Percentiles rank a stretch among this genome's conserved stretches.
Evolutionary conservation across 495 filamentous ascomycete species (phyloP).

Genomic region (Entonaema liquescens): DNA sequence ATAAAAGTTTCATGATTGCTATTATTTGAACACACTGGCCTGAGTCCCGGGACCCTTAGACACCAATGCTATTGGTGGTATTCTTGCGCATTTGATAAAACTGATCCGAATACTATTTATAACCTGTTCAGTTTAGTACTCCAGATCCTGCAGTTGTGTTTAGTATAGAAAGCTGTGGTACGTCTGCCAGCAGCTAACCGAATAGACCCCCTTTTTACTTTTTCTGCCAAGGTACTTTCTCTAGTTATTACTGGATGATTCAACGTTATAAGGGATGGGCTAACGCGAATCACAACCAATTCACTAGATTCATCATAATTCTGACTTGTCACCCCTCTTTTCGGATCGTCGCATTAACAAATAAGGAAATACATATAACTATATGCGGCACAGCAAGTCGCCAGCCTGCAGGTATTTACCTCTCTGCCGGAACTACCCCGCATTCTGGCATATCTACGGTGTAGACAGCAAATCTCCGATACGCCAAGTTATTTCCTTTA

Average conservation of each 20-base stretch:
- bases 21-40: background rate
- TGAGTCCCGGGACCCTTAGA: background rate
- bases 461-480: background rate
- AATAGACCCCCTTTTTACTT: background rate
- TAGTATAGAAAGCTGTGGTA: background rate
- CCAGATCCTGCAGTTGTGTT: background rate
- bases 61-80: background rate
- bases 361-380: background rate
- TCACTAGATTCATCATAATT: background rate
- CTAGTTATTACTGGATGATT: background rate
- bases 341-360: background rate
- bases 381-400: constrained; percentile 12
- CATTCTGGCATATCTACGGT: constrained; percentile 10
- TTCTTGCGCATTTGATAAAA: no score
- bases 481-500: background rate
- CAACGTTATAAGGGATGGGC: background rate
- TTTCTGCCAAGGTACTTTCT: background rate
- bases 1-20: background rate
- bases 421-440: constrained; percentile 38
- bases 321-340: background rate
- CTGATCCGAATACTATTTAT: no score
- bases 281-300: background rate
- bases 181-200: background rate
- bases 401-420: constrained; percentile 12
- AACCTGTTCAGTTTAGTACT: no score